phyloP scores from a whole-genome alignment of 257 asterid species.

The Lantana camara region DNA sequence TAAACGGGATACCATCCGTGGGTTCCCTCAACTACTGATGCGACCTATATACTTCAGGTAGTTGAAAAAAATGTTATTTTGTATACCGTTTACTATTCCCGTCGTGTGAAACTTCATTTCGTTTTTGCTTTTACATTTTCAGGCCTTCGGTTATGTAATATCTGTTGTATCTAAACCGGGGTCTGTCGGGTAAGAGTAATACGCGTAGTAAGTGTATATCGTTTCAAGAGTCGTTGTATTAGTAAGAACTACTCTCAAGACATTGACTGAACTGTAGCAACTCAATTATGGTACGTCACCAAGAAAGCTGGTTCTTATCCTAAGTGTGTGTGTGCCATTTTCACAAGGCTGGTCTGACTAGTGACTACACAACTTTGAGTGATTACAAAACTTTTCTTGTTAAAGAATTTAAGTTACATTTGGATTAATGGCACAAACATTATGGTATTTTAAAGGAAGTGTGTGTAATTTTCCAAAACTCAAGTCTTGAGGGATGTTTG shows the following conservation, averaged over 20 bases:
- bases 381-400: no score
- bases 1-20: conserved; percentile 68
- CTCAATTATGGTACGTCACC: background rate
- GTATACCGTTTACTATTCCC: background rate
- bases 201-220: conserved; percentile 21
- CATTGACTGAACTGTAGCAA: background rate
- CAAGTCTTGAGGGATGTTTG: no score
- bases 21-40: conserved; percentile 74
- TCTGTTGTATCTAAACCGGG: conserved; percentile 28
- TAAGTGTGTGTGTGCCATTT: no score
- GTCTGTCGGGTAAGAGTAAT: background rate
- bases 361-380: no score
- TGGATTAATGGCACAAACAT: no score
- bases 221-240: conserved; percentile 14
- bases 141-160: conserved; percentile 31
- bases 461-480: no score
- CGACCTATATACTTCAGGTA: conserved; percentile 22
- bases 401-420: no score
- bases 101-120: conserved; percentile 7
- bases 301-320: background rate
- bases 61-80: conserved; percentile 1
- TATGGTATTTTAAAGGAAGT: no score
- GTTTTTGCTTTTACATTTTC: background rate
- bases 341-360: no score
- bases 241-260: conserved; percentile 15